These are phyloP conservation scores for Echinosophora koreensis DNA, from an alignment of 306 rosid genomes.

Conservation along the genomic window DNA sequence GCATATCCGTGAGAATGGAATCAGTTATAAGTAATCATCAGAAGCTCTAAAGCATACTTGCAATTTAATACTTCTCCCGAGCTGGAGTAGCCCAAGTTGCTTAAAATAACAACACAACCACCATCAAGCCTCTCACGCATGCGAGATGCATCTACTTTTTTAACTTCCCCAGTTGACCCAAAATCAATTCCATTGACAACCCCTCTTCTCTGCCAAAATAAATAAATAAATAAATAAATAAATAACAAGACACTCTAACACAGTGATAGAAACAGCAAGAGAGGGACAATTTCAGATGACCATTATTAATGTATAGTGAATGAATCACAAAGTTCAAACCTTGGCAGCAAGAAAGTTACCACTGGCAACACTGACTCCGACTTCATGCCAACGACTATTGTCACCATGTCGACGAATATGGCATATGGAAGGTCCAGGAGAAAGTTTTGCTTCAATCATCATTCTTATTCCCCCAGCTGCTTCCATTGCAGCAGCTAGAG, in stretches of 20 bases:
- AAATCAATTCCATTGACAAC: constrained; percentile 89
- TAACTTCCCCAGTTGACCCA: constrained; percentile 98
- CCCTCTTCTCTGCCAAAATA: constrained; percentile 79
- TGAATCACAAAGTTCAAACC: constrained; percentile 58
- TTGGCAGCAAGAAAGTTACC: constrained; percentile 98
- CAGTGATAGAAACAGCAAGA: constrained; percentile 32
- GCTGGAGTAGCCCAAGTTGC: constrained; percentile 97
- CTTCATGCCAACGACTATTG: constrained; percentile 90
- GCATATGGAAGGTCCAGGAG: constrained; percentile 96
- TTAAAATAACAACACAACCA: constrained; percentile 91
- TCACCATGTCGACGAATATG: constrained; percentile 95
- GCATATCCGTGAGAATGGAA: constrained; percentile 20
- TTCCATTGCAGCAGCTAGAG: constrained; percentile 92
- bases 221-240: constrained; percentile 23
- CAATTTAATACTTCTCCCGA: constrained; percentile 97
- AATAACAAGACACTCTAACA: constrained; percentile 39
- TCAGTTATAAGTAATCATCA: constrained; percentile 30
- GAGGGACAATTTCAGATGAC: constrained; percentile 39
- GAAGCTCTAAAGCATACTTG: constrained; percentile 79
- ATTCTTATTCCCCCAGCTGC: constrained; percentile 88
- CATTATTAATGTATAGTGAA: constrained; percentile 30
- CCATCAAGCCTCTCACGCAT: constrained; percentile 97
- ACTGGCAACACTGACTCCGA: constrained; percentile 95
- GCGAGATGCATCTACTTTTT: constrained; percentile 81
- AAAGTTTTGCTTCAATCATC: constrained; percentile 94